phyloP scores from a whole-genome alignment of 1,284 basidiomycete species.

The Irpex lacteus region DNA sequence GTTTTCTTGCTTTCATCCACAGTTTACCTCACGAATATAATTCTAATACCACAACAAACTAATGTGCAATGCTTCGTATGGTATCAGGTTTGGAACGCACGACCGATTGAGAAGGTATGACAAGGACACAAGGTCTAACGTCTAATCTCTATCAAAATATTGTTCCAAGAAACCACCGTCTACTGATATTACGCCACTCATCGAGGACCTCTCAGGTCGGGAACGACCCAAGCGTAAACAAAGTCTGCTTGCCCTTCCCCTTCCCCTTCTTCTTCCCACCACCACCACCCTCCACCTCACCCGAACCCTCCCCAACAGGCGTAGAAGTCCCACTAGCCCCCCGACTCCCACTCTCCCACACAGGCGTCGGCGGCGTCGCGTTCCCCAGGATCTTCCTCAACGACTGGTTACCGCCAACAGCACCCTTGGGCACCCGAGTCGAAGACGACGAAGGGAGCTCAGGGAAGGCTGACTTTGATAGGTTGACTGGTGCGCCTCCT shows the following conservation, averaged over 20 bases:
- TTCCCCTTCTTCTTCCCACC: constrained; percentile 71
- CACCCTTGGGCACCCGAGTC: constrained; percentile 43
- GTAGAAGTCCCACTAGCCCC: constrained; percentile 50
- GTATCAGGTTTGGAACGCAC: too few relatives aligned
- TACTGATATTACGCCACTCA: not conserved
- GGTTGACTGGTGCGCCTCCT: constrained; percentile 35
- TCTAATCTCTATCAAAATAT: not conserved
- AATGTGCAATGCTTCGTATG: too few relatives aligned
- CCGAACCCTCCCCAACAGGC: constrained; percentile 19
- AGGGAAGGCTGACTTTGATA: constrained; percentile 68
- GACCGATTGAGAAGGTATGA: not conserved
- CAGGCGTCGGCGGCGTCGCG: constrained; percentile 42
- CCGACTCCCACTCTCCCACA: constrained; percentile 66
- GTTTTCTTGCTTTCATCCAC: not conserved
- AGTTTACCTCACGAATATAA: not conserved
- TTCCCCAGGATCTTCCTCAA: constrained; percentile 70
- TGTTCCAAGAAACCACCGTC: not conserved
- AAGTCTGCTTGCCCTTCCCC: constrained; percentile 80
- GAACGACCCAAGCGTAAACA: constrained; percentile 70
- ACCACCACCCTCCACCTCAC: constrained; percentile 9
- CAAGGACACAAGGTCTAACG: not conserved
- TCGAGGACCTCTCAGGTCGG: constrained; percentile 35
- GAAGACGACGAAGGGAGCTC: constrained; percentile 52
- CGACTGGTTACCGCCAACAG: constrained; percentile 63
- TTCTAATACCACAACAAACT: not conserved